A percentile compares a stretch with the other conserved stretches of the same genome.
These are phyloP conservation scores for Hanseniaspora guilliermondii DNA, from an alignment of 805 yeast genomes.

Conservation along the genomic window DNA sequence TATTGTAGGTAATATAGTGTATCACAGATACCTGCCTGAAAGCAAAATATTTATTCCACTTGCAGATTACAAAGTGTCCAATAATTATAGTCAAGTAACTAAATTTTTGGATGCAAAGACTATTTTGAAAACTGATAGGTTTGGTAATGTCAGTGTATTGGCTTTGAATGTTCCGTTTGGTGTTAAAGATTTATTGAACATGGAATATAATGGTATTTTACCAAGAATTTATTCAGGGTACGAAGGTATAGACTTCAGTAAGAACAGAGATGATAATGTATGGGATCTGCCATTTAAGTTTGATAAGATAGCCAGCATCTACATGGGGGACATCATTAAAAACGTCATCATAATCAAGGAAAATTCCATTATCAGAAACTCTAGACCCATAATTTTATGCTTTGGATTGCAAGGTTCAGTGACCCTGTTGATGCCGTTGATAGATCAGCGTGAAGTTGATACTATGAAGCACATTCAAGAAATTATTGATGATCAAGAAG, in stretches of 20 bases:
- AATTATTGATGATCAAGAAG: background rate
- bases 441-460: background rate
- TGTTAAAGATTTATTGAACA: background rate
- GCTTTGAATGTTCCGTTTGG: background rate
- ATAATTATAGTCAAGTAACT: background rate
- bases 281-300: slow-evolving; percentile 11
- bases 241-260: background rate
- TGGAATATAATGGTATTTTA: background rate
- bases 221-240: background rate
- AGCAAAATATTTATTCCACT: background rate
- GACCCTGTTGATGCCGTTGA: background rate
- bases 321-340: slow-evolving; percentile 7
- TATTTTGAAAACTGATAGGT: slow-evolving; percentile 7
- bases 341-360: background rate
- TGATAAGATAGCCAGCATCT: slow-evolving; percentile 2
- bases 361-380: slow-evolving; percentile 2
- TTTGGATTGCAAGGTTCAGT: slow-evolving; percentile 11
- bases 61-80: slow-evolving; percentile 3
- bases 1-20: background rate
- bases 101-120: slow-evolving; percentile 8
- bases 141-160: slow-evolving; percentile 3
- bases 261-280: slow-evolving; percentile 12
- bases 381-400: slow-evolving; percentile 1
- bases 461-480: background rate
- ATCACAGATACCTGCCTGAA: background rate